Percentiles rank a stretch among this genome's conserved stretches.
Evolutionary conservation across 208 protist species (phyloP).

Genomic region (Trypanosoma mega): DNA sequence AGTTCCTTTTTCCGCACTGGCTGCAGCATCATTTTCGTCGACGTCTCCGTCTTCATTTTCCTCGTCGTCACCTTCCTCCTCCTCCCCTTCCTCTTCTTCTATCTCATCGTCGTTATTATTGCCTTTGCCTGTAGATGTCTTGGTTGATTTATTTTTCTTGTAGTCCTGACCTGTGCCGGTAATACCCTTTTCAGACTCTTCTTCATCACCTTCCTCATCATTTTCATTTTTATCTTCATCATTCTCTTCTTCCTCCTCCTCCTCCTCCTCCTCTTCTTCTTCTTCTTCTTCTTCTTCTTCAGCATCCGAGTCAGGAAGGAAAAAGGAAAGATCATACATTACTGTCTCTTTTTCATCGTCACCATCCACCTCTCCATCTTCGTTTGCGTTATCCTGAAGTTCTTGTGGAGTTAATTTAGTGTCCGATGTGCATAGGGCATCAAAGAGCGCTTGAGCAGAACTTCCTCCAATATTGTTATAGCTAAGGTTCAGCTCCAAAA

Average conservation of each 20-base stretch:
- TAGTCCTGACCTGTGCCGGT: no score
- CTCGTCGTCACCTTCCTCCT: slow-evolving; percentile 6
- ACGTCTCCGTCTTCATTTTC: slow-evolving; percentile 14
- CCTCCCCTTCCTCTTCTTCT: slow-evolving; percentile 13
- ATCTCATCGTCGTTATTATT: no score
- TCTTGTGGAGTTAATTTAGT: slow-evolving; percentile 57
- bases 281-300: slow-evolving; percentile 30
- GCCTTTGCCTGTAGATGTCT: no score
- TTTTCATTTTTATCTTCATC: slow-evolving; percentile 8
- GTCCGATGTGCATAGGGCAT: slow-evolving; percentile 55
- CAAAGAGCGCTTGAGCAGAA: slow-evolving; percentile 29
- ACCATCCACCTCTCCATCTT: background rate
- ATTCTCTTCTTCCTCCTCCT: slow-evolving; percentile 27
- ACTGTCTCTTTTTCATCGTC: slow-evolving; percentile 11
- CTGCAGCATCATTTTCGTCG: slow-evolving; percentile 5
- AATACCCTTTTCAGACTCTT: no score
- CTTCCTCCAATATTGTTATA: slow-evolving; percentile 49
- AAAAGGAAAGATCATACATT: slow-evolving; percentile 23
- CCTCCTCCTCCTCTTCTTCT: slow-evolving; percentile 28
- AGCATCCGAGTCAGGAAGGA: slow-evolving; percentile 14
- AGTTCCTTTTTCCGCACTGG: slow-evolving; percentile 12
- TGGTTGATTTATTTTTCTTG: no score
- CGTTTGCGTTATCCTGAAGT: slow-evolving; percentile 17
- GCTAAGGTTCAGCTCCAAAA: slow-evolving; percentile 53
- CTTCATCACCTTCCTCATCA: slow-evolving; percentile 18